phyloP scores from a whole-genome alignment of 768 basidiomycete species.

The Mycena alexandri region DNA sequence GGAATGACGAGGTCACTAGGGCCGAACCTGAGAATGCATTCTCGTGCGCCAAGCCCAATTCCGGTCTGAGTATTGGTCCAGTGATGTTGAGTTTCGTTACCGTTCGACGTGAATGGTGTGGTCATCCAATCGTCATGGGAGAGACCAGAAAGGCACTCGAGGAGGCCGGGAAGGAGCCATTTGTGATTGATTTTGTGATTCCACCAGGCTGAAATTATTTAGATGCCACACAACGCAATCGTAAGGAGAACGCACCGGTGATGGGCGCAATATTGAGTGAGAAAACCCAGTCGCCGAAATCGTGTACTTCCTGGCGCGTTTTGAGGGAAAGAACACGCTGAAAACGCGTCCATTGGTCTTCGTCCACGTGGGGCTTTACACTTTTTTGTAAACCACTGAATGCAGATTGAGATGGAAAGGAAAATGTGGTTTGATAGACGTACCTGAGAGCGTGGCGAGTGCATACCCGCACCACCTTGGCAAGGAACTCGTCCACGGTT shows the following conservation, averaged over 20 bases:
- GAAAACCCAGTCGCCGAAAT: constrained; percentile 2
- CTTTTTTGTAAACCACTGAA: neutral
- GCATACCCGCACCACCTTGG: constrained; percentile 3
- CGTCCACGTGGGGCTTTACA: constrained; percentile 4
- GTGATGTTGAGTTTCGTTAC: neutral
- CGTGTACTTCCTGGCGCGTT: neutral
- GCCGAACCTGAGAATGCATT: neutral
- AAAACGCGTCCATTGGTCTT: neutral
- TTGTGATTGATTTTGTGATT: constrained; percentile 10
- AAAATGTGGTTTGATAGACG: neutral
- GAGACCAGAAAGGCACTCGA: constrained; percentile 5
- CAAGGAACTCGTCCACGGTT: neutral
- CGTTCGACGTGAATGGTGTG: neutral
- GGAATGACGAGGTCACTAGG: neutral
- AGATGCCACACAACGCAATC: neutral
- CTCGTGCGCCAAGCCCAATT: neutral
- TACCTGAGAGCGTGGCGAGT: constrained; percentile 2
- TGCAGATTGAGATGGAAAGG: neutral
- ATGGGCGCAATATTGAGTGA: neutral
- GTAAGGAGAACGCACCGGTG: neutral
- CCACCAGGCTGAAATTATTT: neutral
- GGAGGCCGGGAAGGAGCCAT: constrained; percentile 3
- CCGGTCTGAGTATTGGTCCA: no score
- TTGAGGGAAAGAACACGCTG: neutral
- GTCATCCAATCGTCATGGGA: constrained; percentile 6